A percentile compares a stretch with the other conserved stretches of the same genome.
These are phyloP conservation scores for Penicillium robsamsonii DNA, from an alignment of 495 filamentous ascomycete species.

Conservation along the genomic window DNA sequence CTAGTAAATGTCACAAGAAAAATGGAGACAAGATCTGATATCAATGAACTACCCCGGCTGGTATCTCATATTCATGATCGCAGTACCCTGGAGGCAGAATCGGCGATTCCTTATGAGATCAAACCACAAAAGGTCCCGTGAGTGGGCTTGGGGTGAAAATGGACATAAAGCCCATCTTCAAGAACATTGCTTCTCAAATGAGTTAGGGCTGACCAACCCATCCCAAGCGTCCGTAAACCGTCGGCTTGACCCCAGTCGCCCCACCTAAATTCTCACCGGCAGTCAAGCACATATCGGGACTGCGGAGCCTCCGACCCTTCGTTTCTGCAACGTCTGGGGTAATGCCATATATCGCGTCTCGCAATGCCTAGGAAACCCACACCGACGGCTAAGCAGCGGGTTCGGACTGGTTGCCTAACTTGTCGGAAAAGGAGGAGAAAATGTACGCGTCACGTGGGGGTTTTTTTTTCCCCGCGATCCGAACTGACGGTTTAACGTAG, in stretches of 20 bases:
- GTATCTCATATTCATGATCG: too few relatives aligned
- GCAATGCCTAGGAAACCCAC: conserved; percentile 30
- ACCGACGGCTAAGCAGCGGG: conserved; percentile 27
- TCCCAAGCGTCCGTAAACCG: background rate
- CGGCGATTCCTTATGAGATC: too few relatives aligned
- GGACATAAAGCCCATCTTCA: too few relatives aligned
- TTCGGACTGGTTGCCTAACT: conserved; percentile 29
- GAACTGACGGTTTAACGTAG: conserved; percentile 9
- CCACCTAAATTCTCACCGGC: conserved; percentile 10
- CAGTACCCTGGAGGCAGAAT: too few relatives aligned
- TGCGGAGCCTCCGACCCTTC: conserved; percentile 20
- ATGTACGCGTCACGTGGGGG: conserved; percentile 19
- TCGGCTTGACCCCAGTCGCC: conserved; percentile 12
- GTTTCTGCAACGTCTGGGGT: conserved; percentile 19
- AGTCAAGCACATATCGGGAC: conserved; percentile 12
- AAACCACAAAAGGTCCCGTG: too few relatives aligned
- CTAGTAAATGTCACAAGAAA: too few relatives aligned
- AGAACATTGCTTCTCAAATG: too few relatives aligned
- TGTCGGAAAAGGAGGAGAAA: conserved; percentile 30
- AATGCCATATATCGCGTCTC: conserved; percentile 15
- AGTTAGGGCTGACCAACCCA: background rate
- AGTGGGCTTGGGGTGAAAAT: too few relatives aligned
- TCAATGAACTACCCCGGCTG: too few relatives aligned
- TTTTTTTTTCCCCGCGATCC: background rate
- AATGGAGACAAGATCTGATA: too few relatives aligned